Base-by-base conservation (phyloP, 78 protist species). In the Emiliania huxleyi region DNA sequence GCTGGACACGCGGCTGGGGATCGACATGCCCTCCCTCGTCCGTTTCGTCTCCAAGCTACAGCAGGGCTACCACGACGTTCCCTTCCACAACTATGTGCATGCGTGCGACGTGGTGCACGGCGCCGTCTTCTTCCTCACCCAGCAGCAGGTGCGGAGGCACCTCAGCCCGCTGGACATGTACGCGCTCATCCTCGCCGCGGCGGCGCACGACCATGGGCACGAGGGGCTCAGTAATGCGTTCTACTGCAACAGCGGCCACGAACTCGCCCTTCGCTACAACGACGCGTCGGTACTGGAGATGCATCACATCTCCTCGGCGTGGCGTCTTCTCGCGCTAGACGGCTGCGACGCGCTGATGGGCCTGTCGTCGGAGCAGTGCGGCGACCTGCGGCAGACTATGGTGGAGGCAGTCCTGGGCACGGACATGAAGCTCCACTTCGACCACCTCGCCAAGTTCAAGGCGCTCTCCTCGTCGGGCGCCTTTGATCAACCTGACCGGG, bases 341-440 rank as follows among this genome's bases (percentile, higher is more conserved):
- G 56, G 23, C 23, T 11, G 11, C 49, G n/a, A 81, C 89, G 18
- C 33, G 5, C 44, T 81, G 1, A 40, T 0, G 12, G 75, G 75
- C 21, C 19, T 89, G 26, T 3, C 43, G 26, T 1, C 23, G 15
- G 89, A 42, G 22, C 83, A 89, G 37, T 46, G 21, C 23, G 1
- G 18, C 22, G 49, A 42, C 26, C 40, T 19, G 56, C 91, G 77
- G 29, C 35, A 62, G 38, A 62, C 77, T 8, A 43, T 81, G 0
- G 52, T 81, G 26, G 15, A 12, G 29, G 44, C 48, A 4, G 18
- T 93, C 23, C 55, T 93, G 33, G 93, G 85, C 8, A 93, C 93
- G 23, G 95, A 93, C 55, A 46, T 93, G 93, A 38, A 12, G 35
- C 11, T 79, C 69, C 95, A 93, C 55, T 69, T 90, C 2, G 91